A percentile compares a stretch with the other conserved stretches of the same genome.
phyloP scores from a whole-genome alignment of 2,329 filamentous ascomycete species.

The Dothistroma septosporum region DNA sequence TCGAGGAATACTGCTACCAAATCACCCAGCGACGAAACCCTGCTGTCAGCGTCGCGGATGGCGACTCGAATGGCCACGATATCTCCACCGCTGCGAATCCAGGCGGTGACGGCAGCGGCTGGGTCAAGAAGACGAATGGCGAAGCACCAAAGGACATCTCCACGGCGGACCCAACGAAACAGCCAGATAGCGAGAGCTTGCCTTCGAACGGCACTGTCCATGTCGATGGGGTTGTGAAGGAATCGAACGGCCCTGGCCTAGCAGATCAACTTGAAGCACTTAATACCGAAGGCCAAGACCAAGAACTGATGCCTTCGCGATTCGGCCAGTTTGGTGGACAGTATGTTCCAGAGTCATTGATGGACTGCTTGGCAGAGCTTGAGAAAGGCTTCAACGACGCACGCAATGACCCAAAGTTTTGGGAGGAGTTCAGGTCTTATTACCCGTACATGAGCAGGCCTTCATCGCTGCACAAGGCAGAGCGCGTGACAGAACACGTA shows the following conservation, averaged over 20 bases:
- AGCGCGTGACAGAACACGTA: conserved; percentile 69
- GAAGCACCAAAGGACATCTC: conserved; percentile 34
- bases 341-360: conserved; percentile 94
- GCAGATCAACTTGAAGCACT: conserved; percentile 81
- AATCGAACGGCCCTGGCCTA: conserved; percentile 59
- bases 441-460: conserved; percentile 97
- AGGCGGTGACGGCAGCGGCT: conserved; percentile 35
- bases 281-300: conserved; percentile 56
- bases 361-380: conserved; percentile 90
- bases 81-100: conserved; percentile 34
- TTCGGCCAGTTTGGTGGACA: conserved; percentile 97
- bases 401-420: conserved; percentile 83
- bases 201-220: conserved; percentile 53
- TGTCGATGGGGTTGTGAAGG: conserved; percentile 64
- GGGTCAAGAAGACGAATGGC: conserved; percentile 31
- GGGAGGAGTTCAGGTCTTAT: conserved; percentile 93
- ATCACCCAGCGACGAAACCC: conserved; percentile 47
- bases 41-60: conserved; percentile 14
- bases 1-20: conserved; percentile 81
- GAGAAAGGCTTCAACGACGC: conserved; percentile 88
- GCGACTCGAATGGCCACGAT: conserved; percentile 22
- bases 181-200: conserved; percentile 30
- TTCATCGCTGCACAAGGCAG: conserved; percentile 83
- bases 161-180: conserved; percentile 34
- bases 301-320: conserved; percentile 66